These are phyloP conservation scores for Astraeus odoratus DNA, from an alignment of 768 basidiomycete genomes.

Conservation along the genomic window DNA sequence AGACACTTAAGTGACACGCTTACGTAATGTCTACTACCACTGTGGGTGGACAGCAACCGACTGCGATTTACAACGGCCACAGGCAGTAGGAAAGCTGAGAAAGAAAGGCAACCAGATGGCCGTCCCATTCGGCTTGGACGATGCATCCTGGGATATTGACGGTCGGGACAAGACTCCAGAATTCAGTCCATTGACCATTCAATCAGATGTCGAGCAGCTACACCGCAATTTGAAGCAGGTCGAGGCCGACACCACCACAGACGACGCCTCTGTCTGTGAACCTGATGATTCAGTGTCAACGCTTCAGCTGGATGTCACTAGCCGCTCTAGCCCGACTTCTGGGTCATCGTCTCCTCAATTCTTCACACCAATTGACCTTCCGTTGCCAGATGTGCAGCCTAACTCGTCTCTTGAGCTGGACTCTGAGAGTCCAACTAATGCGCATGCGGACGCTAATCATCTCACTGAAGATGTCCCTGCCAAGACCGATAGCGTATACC, in stretches of 20 bases:
- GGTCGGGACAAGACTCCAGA: conserved; percentile 42
- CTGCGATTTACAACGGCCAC: too few species aligned
- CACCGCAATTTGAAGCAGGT: conserved; percentile 30
- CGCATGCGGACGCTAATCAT: background rate
- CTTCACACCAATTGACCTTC: conserved; percentile 13
- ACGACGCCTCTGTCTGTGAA: conserved; percentile 28
- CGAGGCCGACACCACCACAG: conserved; percentile 21
- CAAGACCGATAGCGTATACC: conserved; percentile 24
- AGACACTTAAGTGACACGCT: background rate
- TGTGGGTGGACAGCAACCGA: too few species aligned
- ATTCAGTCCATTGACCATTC: conserved; percentile 56
- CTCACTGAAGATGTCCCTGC: conserved; percentile 2
- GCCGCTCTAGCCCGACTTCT: conserved; percentile 11
- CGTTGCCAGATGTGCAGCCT: conserved; percentile 14
- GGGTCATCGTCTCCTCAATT: conserved; percentile 18
- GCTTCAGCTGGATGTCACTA: conserved; percentile 41
- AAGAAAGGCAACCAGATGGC: conserved; percentile 14
- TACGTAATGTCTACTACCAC: conserved; percentile 5
- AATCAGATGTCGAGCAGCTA: conserved; percentile 49
- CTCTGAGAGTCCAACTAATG: conserved; percentile 1
- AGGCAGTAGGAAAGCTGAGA: too few species aligned
- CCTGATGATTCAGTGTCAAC: conserved; percentile 51
- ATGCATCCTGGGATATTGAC: conserved; percentile 60
- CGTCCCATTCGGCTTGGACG: conserved; percentile 45
- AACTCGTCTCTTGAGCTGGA: conserved; percentile 12